Percentiles rank a stretch among this genome's conserved stretches.
phyloP scores from a whole-genome alignment of 805 yeast species.

The Phaffomyces antillensis region DNA sequence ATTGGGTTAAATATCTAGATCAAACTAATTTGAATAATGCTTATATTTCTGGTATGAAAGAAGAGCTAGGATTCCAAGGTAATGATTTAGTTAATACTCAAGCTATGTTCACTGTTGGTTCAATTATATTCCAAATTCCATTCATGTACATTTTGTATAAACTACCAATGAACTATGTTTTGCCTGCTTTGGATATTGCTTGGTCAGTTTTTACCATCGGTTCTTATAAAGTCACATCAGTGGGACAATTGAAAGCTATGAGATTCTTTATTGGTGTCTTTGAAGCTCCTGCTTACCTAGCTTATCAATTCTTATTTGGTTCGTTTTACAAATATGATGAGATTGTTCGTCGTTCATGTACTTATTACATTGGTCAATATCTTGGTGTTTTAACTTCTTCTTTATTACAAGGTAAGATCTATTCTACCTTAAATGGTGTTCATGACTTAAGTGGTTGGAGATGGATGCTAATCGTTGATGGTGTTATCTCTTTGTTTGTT shows the following conservation, averaged over 20 bases:
- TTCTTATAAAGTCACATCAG: conserved; percentile 47
- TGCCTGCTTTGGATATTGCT: conserved; percentile 44
- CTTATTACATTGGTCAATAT: conserved; percentile 55
- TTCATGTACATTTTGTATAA: conserved; percentile 54
- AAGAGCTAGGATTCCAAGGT: conserved; percentile 50
- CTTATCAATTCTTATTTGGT: conserved; percentile 52
- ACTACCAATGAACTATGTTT: conserved; percentile 39
- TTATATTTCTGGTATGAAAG: conserved; percentile 57
- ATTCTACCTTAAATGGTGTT: conserved; percentile 33
- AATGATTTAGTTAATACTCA: conserved; percentile 59
- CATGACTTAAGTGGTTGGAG: conserved; percentile 53
- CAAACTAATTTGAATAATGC: conserved; percentile 57
- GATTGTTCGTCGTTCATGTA: conserved; percentile 53
- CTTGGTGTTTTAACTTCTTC: conserved; percentile 57
- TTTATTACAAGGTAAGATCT: conserved; percentile 47
- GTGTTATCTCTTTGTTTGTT: conserved; percentile 38
- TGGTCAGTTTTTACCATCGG: conserved; percentile 22
- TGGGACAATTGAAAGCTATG: conserved; percentile 48
- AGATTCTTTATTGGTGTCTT: conserved; percentile 63
- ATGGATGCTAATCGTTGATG: conserved; percentile 63
- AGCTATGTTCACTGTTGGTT: conserved; percentile 53
- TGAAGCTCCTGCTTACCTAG: conserved; percentile 65
- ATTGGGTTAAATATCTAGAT: conserved; percentile 67
- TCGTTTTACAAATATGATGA: conserved; percentile 52
- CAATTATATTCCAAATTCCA: conserved; percentile 59